A percentile compares a stretch with the other conserved stretches of the same genome.
phyloP scores from a whole-genome alignment of 495 filamentous ascomycete species.

The Penicillium turbatum region DNA sequence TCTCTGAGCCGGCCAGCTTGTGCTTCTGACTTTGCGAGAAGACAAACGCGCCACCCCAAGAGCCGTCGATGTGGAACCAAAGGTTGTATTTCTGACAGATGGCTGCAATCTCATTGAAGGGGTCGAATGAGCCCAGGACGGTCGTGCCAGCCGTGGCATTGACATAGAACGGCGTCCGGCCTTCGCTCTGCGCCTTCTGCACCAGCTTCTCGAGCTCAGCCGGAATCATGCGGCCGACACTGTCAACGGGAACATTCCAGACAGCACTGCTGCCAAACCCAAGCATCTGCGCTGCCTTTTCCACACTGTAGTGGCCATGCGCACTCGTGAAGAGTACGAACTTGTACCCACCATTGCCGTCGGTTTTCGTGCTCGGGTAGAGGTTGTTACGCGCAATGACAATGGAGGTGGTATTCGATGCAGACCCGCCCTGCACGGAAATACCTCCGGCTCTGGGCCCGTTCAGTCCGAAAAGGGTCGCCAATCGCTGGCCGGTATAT shows the following conservation, averaged over 20 bases:
- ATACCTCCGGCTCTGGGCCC: conserved; percentile 76
- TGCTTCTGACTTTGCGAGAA: conserved; percentile 63
- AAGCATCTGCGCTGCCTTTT: conserved; percentile 84
- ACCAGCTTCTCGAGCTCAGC: conserved; percentile 59
- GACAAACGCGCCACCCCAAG: conserved; percentile 81
- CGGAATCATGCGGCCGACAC: conserved; percentile 64
- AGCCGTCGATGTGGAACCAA: conserved; percentile 89
- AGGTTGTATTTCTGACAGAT: conserved; percentile 68
- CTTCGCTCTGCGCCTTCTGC: conserved; percentile 51
- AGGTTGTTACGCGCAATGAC: conserved; percentile 86
- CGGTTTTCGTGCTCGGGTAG: conserved; percentile 67
- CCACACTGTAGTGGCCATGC: conserved; percentile 91
- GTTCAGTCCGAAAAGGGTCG: conserved; percentile 69
- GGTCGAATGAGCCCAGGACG: conserved; percentile 86
- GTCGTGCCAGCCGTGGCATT: conserved; percentile 95
- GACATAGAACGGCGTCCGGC: conserved; percentile 85
- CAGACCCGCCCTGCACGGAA: conserved; percentile 79
- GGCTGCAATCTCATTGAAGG: conserved; percentile 63
- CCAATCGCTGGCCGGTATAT: conserved; percentile 63
- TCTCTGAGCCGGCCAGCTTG: conserved; percentile 64
- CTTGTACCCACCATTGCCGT: conserved; percentile 58
- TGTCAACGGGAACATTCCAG: conserved; percentile 69
- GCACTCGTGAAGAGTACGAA: conserved; percentile 86
- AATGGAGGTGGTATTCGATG: conserved; percentile 81
- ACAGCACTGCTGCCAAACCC: conserved; percentile 75